Evolutionary conservation across 2,329 filamentous ascomycete species (phyloP), one percentile per base, ranked within the genome.

Genomic region (Xylaria sp.): DNA sequence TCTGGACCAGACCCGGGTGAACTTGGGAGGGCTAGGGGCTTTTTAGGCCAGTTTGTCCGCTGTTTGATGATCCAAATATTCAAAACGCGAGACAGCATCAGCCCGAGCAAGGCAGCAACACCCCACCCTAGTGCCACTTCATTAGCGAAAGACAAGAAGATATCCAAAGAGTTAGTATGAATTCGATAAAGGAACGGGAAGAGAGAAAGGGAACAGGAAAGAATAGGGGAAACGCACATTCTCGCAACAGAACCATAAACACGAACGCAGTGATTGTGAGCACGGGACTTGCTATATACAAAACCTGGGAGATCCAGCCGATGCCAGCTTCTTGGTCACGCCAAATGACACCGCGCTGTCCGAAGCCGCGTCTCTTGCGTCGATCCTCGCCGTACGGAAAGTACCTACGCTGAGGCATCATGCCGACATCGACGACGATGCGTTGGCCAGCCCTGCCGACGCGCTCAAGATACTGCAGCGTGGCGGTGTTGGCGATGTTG

Each of bases 51-150:
- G 44, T 70, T 73, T 5, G 80, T 77, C 42, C 87, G 85, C 54
- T 83, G 79, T 65, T 87, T 86, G 74, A 90, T 85, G 38, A 86
- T 80, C 77, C 81, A 81, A 63, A 87, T 84, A 71, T 89, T 89
- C 63, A 87, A 76, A 9, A 87, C 65, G 15, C 88, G 86, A 1
- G 85, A 84, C 13, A 82, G 51, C 72, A 89, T 84, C 25, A 89
- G 81, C 0, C 82, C 79, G 0, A 81, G 47, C 10, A 89, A 73
- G 10, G 82, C 79, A 2, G 74, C 77, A 2, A 89, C 73, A 1
- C 83, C 83, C 82, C 84, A 87, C 81, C 83, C 79, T 78, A 63
- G 39, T 55, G 54, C 20, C n/a, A 47, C n/a, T 42, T 11, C 7
- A 45, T 70, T 62, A 66, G 57, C 44, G 20, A 27, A 53, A n/a